A percentile compares a stretch with the other conserved stretches of the same genome.
These are phyloP conservation scores for Maudiozyma humilis DNA, from an alignment of 1,139 yeast genomes.

Conservation along the genomic window DNA sequence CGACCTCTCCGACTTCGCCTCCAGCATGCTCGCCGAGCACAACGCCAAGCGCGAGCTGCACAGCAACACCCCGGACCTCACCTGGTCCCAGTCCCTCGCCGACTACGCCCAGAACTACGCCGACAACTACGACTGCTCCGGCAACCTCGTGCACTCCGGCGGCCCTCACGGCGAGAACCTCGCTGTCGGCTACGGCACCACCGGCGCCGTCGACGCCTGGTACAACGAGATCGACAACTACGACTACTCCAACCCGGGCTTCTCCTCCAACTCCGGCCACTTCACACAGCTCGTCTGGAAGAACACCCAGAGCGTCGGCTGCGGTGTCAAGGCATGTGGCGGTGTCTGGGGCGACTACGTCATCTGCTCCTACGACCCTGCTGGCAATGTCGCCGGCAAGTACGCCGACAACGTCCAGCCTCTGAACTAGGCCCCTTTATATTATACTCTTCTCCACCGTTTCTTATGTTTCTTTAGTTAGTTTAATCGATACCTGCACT, in stretches of 20 bases:
- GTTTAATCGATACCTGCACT: neutral
- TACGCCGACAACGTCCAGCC: slow-evolving; percentile 31
- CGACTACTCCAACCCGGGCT: slow-evolving; percentile 42
- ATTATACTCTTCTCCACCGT: neutral
- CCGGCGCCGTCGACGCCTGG: slow-evolving; percentile 76
- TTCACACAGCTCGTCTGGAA: slow-evolving; percentile 87
- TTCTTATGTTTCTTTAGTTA: neutral
- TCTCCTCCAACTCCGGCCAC: slow-evolving; percentile 48
- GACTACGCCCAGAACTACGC: slow-evolving; percentile 65
- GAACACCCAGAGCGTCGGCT: slow-evolving; percentile 58
- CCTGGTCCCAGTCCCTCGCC: slow-evolving; percentile 61
- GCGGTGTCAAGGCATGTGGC: slow-evolving; percentile 51
- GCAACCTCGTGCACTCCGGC: slow-evolving; percentile 62
- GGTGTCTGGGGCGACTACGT: slow-evolving; percentile 46
- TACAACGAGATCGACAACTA: slow-evolving; percentile 59
- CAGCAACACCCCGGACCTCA: slow-evolving; percentile 43
- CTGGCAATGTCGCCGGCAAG: slow-evolving; percentile 49
- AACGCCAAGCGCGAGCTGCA: slow-evolving; percentile 52
- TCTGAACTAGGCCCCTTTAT: slow-evolving; percentile 6
- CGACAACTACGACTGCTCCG: slow-evolving; percentile 60
- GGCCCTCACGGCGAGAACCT: slow-evolving; percentile 83
- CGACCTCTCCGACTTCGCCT: slow-evolving; percentile 24
- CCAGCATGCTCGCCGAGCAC: slow-evolving; percentile 17
- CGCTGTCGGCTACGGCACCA: slow-evolving; percentile 58
- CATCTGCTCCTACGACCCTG: slow-evolving; percentile 53